Conservation (phyloP, 208 protist species). For the Leishmania tropica region DNA sequence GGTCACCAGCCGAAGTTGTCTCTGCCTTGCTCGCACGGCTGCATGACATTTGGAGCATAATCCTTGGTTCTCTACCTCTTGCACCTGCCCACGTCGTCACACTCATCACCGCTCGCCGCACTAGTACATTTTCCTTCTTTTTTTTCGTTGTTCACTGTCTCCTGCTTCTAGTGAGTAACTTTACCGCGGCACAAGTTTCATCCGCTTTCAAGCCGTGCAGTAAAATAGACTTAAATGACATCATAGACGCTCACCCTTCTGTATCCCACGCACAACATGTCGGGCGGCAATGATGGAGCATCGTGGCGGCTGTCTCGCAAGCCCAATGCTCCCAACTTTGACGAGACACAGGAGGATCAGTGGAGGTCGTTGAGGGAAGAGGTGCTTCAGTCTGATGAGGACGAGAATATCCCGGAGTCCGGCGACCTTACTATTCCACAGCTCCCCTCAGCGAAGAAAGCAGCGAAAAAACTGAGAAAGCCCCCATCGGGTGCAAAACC, state of each 20-base stretch:
- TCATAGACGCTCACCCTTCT: background rate
- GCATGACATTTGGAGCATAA: background rate
- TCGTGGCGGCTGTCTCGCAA: slow-evolving; percentile 8
- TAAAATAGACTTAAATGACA: background rate
- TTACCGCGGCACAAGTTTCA: background rate
- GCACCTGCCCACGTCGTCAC: background rate
- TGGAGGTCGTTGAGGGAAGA: slow-evolving; percentile 65
- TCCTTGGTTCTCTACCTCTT: background rate
- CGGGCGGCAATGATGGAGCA: background rate
- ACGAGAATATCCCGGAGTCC: slow-evolving; percentile 31
- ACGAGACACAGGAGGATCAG: slow-evolving; percentile 52
- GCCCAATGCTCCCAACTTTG: slow-evolving; percentile 26
- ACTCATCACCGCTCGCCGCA: background rate
- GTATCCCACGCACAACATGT: slow-evolving; percentile 9
- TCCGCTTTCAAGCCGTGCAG: background rate
- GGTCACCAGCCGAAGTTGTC: background rate
- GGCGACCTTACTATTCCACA: slow-evolving; percentile 36
- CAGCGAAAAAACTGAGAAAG: slow-evolving; percentile 14
- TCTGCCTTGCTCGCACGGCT: slow-evolving; percentile 7
- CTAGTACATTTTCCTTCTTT: background rate
- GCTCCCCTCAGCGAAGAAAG: slow-evolving; percentile 39
- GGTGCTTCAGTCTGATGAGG: slow-evolving; percentile 52
- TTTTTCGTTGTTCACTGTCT: background rate
- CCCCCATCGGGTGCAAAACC: slow-evolving; percentile 14
- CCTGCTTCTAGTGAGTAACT: background rate